A percentile compares a stretch with the other conserved stretches of the same genome.
phyloP scores from a whole-genome alignment of 768 basidiomycete genomes.

The Dentipellis fragilis region DNA sequence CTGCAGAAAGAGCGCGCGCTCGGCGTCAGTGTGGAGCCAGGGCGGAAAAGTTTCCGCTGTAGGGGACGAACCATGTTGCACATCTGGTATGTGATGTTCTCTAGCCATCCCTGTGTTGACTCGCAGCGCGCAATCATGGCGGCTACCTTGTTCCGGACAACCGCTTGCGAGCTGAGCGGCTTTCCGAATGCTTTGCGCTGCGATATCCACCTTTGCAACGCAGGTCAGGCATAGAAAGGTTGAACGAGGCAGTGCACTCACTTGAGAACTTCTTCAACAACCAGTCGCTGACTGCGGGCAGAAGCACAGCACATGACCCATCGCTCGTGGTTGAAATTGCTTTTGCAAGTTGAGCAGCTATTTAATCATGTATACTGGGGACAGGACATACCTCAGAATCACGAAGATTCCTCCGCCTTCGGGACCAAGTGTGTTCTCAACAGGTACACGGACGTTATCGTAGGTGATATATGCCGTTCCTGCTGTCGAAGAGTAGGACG shows the following conservation, averaged over 20 bases:
- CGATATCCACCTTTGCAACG: slow-evolving; percentile 52
- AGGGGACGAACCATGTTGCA: slow-evolving; percentile 51
- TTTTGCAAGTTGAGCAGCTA: neutral
- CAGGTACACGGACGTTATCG: slow-evolving; percentile 78
- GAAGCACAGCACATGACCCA: slow-evolving; percentile 84
- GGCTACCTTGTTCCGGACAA: slow-evolving; percentile 85
- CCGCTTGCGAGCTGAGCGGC: slow-evolving; percentile 71
- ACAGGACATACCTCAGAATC: slow-evolving; percentile 32
- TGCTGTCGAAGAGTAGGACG: slow-evolving; percentile 76
- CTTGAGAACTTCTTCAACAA: slow-evolving; percentile 81
- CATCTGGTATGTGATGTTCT: slow-evolving; percentile 85
- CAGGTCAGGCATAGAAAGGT: neutral
- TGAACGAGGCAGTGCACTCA: slow-evolving; percentile 17
- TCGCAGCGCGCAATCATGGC: slow-evolving; percentile 82
- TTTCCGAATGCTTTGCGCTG: slow-evolving; percentile 93
- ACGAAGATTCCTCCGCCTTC: slow-evolving; percentile 68
- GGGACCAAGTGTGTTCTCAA: slow-evolving; percentile 76
- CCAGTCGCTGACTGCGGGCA: slow-evolving; percentile 50
- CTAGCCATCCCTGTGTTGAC: slow-evolving; percentile 73
- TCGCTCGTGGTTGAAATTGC: slow-evolving; percentile 92
- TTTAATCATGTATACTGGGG: neutral
- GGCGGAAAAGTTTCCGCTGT: neutral
- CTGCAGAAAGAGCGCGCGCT: slow-evolving; percentile 22
- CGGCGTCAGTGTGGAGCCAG: neutral
- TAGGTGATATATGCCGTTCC: slow-evolving; percentile 80